Conservation (phyloP, 495 filamentous ascomycete species). For the Aspergillus haitiensis region DNA sequence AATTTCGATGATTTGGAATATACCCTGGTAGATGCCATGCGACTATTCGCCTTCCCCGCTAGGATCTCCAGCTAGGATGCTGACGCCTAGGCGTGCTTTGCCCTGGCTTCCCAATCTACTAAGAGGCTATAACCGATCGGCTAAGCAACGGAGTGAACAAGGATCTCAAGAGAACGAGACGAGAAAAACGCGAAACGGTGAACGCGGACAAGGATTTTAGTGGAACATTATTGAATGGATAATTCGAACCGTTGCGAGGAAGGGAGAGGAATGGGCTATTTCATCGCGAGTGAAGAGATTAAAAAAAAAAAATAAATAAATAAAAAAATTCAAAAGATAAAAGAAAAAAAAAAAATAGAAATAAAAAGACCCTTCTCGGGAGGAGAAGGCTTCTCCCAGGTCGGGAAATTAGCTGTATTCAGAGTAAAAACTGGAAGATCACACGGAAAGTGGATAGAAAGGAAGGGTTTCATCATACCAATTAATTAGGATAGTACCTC, state of each 20-base stretch:
- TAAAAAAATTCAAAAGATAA: too few relatives aligned
- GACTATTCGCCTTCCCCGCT: background rate
- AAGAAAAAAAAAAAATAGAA: too few relatives aligned
- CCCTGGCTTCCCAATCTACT: background rate
- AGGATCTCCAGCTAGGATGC: constrained; percentile 9
- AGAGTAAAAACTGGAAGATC: too few relatives aligned
- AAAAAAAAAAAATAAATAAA: too few relatives aligned
- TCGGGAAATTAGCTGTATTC: too few relatives aligned
- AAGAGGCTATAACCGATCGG: background rate
- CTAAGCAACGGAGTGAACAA: background rate
- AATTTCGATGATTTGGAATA: constrained; percentile 1
- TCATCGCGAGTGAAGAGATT: too few relatives aligned
- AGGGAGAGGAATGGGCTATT: too few relatives aligned
- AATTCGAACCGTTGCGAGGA: background rate
- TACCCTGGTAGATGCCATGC: background rate
- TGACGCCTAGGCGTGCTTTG: background rate
- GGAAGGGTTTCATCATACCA: too few relatives aligned
- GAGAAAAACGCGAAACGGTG: background rate
- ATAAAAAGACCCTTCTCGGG: too few relatives aligned
- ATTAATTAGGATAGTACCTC: too few relatives aligned
- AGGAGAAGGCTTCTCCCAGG: too few relatives aligned
- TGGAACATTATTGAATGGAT: background rate
- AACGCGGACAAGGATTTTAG: background rate
- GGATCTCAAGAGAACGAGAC: background rate
- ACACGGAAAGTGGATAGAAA: too few relatives aligned